Conservation (phyloP, 495 filamentous ascomycete species). For the Hypoxylon lienhwacheense region DNA sequence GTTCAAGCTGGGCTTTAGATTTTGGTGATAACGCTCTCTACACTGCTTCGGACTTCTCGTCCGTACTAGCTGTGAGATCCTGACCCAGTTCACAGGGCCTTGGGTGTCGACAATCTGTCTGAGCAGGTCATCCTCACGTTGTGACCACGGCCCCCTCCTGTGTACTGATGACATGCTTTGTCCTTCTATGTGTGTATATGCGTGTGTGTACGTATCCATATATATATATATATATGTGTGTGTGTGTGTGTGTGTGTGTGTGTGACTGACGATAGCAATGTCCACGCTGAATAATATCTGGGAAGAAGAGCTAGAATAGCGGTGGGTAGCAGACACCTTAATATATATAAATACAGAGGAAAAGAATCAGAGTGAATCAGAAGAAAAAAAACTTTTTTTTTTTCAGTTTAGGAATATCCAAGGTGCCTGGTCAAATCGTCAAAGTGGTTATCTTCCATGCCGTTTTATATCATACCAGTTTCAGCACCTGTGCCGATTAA, state of each 20-base stretch:
- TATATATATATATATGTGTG: neutral
- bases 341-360: no score
- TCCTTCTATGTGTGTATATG: no score
- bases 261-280: no score
- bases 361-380: no score
- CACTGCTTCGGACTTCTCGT: constrained; percentile 93
- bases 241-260: no score
- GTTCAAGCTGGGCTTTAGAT: constrained; percentile 87
- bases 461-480: neutral
- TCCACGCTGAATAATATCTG: no score
- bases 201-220: no score
- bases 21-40: constrained; percentile 92
- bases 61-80: constrained; percentile 74
- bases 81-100: constrained; percentile 90
- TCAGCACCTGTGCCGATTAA: neutral
- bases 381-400: no score
- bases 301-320: no score
- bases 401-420: no score
- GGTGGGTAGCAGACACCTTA: no score
- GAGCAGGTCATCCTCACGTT: constrained; percentile 74
- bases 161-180: neutral
- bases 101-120: constrained; percentile 71
- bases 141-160: constrained; percentile 83
- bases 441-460: neutral
- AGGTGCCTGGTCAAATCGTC: neutral